A percentile compares a stretch with the other conserved stretches of the same genome.
Conservation (phyloP, 176 grass and related monocot species). For the Microstegium vimineum region DNA sequence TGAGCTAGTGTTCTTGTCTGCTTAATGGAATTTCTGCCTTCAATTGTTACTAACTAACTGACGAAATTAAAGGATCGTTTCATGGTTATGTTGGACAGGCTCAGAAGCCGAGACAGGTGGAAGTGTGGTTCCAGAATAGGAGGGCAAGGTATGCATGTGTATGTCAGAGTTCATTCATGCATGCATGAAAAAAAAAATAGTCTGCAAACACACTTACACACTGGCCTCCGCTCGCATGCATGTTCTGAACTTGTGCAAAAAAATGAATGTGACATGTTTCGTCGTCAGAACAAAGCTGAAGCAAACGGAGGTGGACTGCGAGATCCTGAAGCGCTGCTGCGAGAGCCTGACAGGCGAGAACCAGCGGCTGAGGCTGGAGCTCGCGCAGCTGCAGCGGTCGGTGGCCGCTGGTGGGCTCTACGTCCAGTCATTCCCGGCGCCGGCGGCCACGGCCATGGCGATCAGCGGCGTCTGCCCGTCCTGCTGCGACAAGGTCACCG, state of each 20-base stretch:
- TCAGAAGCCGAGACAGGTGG: conserved; percentile 77
- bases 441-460: not conserved
- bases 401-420: not conserved
- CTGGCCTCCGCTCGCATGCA: not conserved
- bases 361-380: conserved; percentile 53
- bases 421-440: conserved; percentile 2
- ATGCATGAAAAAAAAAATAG: not conserved
- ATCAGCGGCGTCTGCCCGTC: conserved; percentile 47
- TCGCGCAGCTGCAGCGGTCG: conserved; percentile 40
- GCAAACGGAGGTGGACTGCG: conserved; percentile 64
- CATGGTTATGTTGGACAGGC: conserved; percentile 25
- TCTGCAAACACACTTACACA: too few relatives aligned
- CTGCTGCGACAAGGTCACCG: conserved; percentile 47
- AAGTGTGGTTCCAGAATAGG: conserved; percentile 94
- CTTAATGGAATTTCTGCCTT: not conserved
- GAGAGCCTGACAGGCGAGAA: conserved; percentile 64
- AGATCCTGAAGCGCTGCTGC: conserved; percentile 58
- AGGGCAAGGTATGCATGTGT: conserved; percentile 62
- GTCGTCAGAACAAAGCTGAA: conserved; percentile 72
- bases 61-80: not conserved
- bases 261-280: too few relatives aligned
- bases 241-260: not conserved
- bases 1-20: not conserved
- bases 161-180: too few relatives aligned
- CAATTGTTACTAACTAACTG: too few relatives aligned